These are phyloP conservation scores for Adansonia digitata DNA, from an alignment of 345 rosid species.

Conservation along the genomic window DNA sequence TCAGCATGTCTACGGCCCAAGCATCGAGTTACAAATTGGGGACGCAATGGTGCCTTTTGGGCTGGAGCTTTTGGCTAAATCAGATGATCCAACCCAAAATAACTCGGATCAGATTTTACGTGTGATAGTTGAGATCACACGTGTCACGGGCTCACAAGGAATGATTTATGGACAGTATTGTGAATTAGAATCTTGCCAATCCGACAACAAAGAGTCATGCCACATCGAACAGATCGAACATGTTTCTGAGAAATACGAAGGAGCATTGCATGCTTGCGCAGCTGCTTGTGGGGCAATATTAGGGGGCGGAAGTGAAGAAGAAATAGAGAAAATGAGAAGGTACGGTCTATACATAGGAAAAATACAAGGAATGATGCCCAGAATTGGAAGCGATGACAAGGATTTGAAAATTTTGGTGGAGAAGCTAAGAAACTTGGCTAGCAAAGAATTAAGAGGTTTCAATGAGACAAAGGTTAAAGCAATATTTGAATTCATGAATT, in stretches of 20 bases:
- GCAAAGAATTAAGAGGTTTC: not conserved
- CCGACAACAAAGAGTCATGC: too few relatives aligned
- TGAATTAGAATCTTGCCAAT: too few relatives aligned
- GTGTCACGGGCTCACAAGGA: slow-evolving; percentile 43
- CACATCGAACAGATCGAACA: too few relatives aligned
- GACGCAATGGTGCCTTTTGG: slow-evolving; percentile 51
- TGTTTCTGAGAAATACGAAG: too few relatives aligned
- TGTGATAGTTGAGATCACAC: slow-evolving; percentile 45
- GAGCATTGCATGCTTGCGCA: slow-evolving; percentile 41
- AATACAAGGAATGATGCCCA: slow-evolving; percentile 26
- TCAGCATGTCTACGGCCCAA: slow-evolving; percentile 25
- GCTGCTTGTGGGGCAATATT: slow-evolving; percentile 59
- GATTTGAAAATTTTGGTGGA: slow-evolving; percentile 9
- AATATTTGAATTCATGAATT: too few relatives aligned
- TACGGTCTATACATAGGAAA: slow-evolving; percentile 40
- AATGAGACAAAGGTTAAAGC: not conserved
- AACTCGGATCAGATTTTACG: slow-evolving; percentile 34
- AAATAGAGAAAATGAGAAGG: slow-evolving; percentile 43
- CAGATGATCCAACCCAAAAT: slow-evolving; percentile 16
- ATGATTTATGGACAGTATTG: too few relatives aligned
- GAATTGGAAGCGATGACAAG: not conserved
- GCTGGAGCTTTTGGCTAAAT: slow-evolving; percentile 37
- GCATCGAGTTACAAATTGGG: slow-evolving; percentile 35
- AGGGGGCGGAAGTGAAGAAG: slow-evolving; percentile 59
- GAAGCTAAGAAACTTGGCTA: slow-evolving; percentile 12